Conservation (phyloP, 164 flowering plant species). For the Litsea cubeba region DNA sequence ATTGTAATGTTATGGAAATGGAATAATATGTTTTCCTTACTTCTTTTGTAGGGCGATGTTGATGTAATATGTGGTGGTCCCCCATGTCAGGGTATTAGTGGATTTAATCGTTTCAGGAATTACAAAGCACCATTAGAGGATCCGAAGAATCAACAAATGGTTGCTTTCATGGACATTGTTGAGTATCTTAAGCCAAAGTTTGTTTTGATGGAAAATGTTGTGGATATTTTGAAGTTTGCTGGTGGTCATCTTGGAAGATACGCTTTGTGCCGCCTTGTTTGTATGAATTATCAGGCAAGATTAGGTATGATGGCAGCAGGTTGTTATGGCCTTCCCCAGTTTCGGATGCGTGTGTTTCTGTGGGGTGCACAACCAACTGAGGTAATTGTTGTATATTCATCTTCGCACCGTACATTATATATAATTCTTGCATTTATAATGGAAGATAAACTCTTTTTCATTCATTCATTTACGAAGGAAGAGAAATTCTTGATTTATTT, state of each 20-base stretch:
- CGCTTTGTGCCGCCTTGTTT: constrained; percentile 59
- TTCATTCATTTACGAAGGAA: neutral
- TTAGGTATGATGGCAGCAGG: constrained; percentile 91
- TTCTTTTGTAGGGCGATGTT: constrained; percentile 54
- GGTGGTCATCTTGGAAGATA: constrained; percentile 61
- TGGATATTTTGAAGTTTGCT: constrained; percentile 61
- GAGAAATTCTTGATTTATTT: neutral
- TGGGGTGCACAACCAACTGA: constrained; percentile 80
- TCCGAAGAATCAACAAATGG: constrained; percentile 59
- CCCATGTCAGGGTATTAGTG: constrained; percentile 94
- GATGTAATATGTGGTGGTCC: constrained; percentile 95
- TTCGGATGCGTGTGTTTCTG: constrained; percentile 69
- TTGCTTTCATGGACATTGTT: constrained; percentile 74
- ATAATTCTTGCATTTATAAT: neutral
- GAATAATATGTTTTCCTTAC: neutral
- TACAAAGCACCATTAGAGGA: constrained; percentile 48
- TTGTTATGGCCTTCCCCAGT: constrained; percentile 79
- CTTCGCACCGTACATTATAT: neutral
- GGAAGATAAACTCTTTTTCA: neutral
- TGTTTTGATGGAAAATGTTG: constrained; percentile 90
- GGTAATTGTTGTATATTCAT: constrained; percentile 17
- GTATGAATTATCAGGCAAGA: constrained; percentile 64
- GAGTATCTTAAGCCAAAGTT: constrained; percentile 60
- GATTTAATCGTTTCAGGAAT: constrained; percentile 75
- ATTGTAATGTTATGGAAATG: neutral